Base-by-base conservation (phyloP, 768 basidiomycete species). In the Rhizopogon vulgaris region DNA sequence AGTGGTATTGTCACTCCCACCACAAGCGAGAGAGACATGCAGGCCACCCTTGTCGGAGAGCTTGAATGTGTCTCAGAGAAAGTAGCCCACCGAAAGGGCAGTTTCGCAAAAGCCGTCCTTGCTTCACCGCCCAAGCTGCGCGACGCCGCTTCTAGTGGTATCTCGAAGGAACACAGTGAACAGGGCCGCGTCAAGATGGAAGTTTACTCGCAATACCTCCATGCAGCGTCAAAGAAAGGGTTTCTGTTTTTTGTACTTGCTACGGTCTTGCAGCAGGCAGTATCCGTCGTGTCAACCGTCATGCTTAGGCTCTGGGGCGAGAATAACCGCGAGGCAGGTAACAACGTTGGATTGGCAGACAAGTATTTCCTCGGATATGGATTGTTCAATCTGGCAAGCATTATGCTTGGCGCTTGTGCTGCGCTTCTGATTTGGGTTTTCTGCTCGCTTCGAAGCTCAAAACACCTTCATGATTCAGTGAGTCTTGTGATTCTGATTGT, bases 251-350 rank as follows among this genome's bases (percentile, higher is more conserved):
- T 87, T 56, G 55, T 93, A 6, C 45, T 85, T 18, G 71, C 76
- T 6, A 80, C 78, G 4, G 47, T 82, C 1, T 37, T 70, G 22
- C 68, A 82, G 51, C 92, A 94, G 64, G 77, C 72, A 5, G 62
- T 78, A 8, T 77, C 78, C 0, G 80, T 94, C 28, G 50, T 76
- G 9, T 78, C 79, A 0, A 87, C 82, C 25, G 68, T 83, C 30
- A 80, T 85, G 41, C 71, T 95, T n/a, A 79, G 89, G 37, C 72
- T 76, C 45, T 95, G 90, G 92, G 84, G 87, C 7, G 87, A 92
- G 62, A 79, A 84, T 54, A 94, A 94, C 56, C 74, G 76, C 4
- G 71, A 75, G 58, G 67, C 63, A 1, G 85, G 85, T 9, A 66
- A 65, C 41, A 89, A 86, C 3, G 22, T 22, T 49, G 80, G 82